phyloP scores from a whole-genome alignment of 306 rosid genomes.

The Mucuna pruriens region DNA sequence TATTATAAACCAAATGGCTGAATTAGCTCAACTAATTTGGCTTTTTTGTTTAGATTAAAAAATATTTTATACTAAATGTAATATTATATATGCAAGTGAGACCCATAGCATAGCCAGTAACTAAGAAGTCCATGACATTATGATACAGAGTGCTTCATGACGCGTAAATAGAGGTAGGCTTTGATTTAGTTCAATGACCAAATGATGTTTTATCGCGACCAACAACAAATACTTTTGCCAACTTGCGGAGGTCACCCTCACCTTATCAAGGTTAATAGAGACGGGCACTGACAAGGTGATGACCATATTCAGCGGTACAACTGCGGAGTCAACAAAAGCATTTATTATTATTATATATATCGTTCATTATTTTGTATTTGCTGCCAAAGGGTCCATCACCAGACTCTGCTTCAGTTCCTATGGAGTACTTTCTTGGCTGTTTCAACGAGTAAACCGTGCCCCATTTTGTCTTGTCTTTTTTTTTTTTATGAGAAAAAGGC shows the following conservation, averaged over 20 bases:
- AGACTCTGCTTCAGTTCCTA: slow-evolving; percentile 1
- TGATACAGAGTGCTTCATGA: slow-evolving; percentile 21
- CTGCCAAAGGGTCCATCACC: slow-evolving; percentile 18
- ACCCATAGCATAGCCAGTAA: background rate
- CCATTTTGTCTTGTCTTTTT: slow-evolving; percentile 2
- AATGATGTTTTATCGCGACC: slow-evolving; percentile 32
- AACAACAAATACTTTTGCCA: background rate
- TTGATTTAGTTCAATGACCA: slow-evolving; percentile 32
- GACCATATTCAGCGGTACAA: slow-evolving; percentile 14
- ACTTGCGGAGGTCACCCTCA: slow-evolving; percentile 14
- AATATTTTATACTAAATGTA: slow-evolving; percentile 9
- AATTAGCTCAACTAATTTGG: slow-evolving; percentile 45
- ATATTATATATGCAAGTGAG: background rate
- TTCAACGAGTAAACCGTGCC: background rate
- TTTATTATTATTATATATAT: slow-evolving; percentile 34
- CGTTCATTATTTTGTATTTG: slow-evolving; percentile 26
- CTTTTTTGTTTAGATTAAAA: background rate
- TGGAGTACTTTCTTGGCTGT: background rate
- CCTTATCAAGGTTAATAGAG: slow-evolving; percentile 22
- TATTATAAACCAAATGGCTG: slow-evolving; percentile 37
- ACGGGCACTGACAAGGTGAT: slow-evolving; percentile 33
- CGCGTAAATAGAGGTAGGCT: background rate
- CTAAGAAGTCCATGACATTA: slow-evolving; percentile 35
- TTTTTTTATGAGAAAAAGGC: background rate
- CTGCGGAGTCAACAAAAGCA: slow-evolving; percentile 41